Evolutionary conservation across 2,329 filamentous ascomycete species (phyloP).

Genomic region (Lachnellula arida): DNA sequence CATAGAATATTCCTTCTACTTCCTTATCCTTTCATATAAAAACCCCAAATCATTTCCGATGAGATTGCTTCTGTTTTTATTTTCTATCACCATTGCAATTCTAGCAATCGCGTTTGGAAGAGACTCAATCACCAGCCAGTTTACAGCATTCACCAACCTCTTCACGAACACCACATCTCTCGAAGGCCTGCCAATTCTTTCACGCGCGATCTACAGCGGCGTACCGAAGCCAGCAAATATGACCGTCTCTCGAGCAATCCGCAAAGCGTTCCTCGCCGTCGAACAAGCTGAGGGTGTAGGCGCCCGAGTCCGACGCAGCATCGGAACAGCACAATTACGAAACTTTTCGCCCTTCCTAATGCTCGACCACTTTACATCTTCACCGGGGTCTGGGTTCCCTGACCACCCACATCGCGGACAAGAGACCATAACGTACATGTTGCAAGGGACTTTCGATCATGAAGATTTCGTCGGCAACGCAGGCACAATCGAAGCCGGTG

Average conservation of each 20-base stretch:
- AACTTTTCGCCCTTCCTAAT: slow-evolving; percentile 93
- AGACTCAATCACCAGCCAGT: slow-evolving; percentile 18
- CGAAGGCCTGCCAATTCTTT: slow-evolving; percentile 15
- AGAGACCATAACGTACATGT: slow-evolving; percentile 70
- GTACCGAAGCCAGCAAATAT: slow-evolving; percentile 41
- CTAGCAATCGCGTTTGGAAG: slow-evolving; percentile 24
- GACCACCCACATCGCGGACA: slow-evolving; percentile 74
- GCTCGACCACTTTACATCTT: slow-evolving; percentile 87
- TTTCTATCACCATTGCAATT: slow-evolving; percentile 26
- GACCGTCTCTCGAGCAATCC: slow-evolving; percentile 69
- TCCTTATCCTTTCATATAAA: slow-evolving; percentile 19
- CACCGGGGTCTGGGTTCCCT: slow-evolving; percentile 79
- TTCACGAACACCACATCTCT: slow-evolving; percentile 15
- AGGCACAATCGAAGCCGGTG: slow-evolving; percentile 80
- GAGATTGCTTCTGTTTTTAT: slow-evolving; percentile 25
- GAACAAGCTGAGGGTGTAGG: slow-evolving; percentile 88
- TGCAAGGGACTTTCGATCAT: slow-evolving; percentile 82
- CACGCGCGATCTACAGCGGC: slow-evolving; percentile 17
- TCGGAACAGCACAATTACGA: slow-evolving; percentile 76
- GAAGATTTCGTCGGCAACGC: slow-evolving; percentile 86
- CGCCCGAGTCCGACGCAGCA: slow-evolving; percentile 78
- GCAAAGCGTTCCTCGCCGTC: slow-evolving; percentile 75
- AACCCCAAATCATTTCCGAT: slow-evolving; percentile 17
- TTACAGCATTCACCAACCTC: slow-evolving; percentile 15
- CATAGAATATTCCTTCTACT: slow-evolving; percentile 19